Evolutionary conservation across 192 early-diverging fungal genomes (phyloP).

Genomic region (Entomortierella parvispora): DNA sequence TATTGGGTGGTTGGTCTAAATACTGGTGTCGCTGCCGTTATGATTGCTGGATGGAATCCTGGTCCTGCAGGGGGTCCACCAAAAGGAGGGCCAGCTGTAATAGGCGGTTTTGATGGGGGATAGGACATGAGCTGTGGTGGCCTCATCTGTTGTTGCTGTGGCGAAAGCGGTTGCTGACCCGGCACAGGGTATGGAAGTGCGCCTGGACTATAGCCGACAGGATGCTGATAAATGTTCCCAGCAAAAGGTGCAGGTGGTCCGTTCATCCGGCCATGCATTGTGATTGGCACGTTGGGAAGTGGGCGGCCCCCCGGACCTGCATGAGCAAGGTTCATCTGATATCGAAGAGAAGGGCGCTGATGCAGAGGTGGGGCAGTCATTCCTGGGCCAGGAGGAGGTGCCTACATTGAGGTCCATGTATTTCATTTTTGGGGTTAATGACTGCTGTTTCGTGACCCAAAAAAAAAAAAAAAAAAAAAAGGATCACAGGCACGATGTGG

Average conservation of each 20-base stretch:
- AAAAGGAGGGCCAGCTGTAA: too few species aligned
- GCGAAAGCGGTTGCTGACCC: slow-evolving; percentile 8
- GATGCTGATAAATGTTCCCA: slow-evolving; percentile 26
- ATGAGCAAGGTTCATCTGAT: neutral
- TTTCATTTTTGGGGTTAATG: too few species aligned
- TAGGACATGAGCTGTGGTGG: too few species aligned
- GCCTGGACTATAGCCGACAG: neutral
- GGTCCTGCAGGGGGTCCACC: too few species aligned
- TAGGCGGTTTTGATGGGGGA: too few species aligned
- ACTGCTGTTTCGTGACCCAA: neutral
- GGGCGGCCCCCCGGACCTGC: slow-evolving; percentile 13
- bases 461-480: neutral
- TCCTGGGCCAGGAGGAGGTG: too few species aligned
- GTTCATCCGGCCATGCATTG: neutral
- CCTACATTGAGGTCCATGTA: too few species aligned
- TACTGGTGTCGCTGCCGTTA: too few species aligned
- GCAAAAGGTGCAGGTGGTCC: slow-evolving; percentile 28
- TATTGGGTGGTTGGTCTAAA: too few species aligned
- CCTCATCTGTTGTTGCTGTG: slow-evolving; percentile 8
- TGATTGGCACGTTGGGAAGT: slow-evolving; percentile 20
- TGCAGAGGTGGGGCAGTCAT: neutral
- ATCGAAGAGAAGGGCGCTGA: neutral
- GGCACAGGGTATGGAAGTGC: slow-evolving; percentile 13
- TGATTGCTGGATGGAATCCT: too few species aligned
- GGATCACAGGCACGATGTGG: neutral